These are phyloP conservation scores for Myxozyma mucilagina DNA, from an alignment of 805 yeast genomes.

Conservation along the genomic window DNA sequence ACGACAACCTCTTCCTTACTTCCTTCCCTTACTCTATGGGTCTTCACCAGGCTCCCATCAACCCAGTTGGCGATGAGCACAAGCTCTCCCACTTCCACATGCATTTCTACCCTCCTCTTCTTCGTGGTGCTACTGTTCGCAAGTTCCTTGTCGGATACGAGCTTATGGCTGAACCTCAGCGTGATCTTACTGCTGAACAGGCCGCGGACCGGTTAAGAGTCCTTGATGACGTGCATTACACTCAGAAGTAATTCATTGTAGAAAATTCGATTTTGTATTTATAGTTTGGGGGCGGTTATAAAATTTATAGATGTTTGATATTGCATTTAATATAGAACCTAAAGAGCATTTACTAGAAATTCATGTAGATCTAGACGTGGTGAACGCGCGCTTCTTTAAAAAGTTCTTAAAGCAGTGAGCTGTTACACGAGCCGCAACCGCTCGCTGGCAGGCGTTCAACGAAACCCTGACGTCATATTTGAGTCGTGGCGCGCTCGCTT, in stretches of 20 bases:
- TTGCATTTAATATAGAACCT: too few relatives aligned
- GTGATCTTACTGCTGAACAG: slow-evolving; percentile 65
- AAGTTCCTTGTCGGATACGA: slow-evolving; percentile 72
- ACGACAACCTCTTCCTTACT: slow-evolving; percentile 69
- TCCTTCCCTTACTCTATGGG: slow-evolving; percentile 83
- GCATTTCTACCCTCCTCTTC: slow-evolving; percentile 77
- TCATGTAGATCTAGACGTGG: too few relatives aligned
- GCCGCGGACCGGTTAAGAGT: slow-evolving; percentile 57
- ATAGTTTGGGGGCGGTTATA: too few relatives aligned
- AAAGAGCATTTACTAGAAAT: too few relatives aligned
- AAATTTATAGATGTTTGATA: too few relatives aligned
- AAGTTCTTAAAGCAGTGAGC: too few relatives aligned
- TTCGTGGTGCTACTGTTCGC: slow-evolving; percentile 71
- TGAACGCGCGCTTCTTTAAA: too few relatives aligned
- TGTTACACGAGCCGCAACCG: too few relatives aligned
- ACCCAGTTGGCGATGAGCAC: slow-evolving; percentile 29
- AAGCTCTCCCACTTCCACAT: slow-evolving; percentile 59
- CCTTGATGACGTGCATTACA: slow-evolving; percentile 18
- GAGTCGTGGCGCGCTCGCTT: too few relatives aligned
- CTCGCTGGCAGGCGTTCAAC: too few relatives aligned
- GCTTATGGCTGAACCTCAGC: slow-evolving; percentile 62
- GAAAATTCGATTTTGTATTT: not conserved
- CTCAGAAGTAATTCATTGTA: not conserved
- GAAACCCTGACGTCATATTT: too few relatives aligned
- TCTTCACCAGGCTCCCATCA: slow-evolving; percentile 70